phyloP scores from a whole-genome alignment of 768 basidiomycete genomes.

The Boletus patriciae region DNA sequence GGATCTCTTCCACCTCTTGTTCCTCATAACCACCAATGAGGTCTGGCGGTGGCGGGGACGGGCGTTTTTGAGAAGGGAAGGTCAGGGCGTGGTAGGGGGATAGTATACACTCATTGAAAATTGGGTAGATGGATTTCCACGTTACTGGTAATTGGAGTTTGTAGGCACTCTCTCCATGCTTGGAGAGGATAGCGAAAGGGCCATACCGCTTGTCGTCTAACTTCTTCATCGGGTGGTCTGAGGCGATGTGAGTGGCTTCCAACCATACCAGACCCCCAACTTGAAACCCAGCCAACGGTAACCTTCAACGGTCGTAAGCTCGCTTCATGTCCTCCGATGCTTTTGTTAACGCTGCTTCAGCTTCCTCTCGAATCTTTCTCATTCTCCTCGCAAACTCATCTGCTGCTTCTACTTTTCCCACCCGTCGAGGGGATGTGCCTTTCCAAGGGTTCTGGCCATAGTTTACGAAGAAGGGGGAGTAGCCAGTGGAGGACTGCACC shows the following conservation, averaged over 20 bases:
- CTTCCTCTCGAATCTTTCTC: neutral
- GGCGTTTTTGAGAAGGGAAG: neutral
- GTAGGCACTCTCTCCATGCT: constrained; percentile 22
- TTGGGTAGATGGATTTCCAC: constrained; percentile 26
- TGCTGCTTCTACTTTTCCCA: constrained; percentile 8
- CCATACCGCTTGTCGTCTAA: constrained; percentile 9
- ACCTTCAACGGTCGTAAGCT: constrained; percentile 10
- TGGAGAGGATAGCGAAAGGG: constrained; percentile 27
- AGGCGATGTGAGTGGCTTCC: constrained; percentile 25
- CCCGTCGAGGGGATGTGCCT: neutral
- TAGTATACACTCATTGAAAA: neutral
- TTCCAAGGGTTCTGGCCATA: constrained; percentile 22
- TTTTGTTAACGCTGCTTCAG: constrained; percentile 3
- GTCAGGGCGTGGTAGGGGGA: neutral
- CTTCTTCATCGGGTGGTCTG: constrained; percentile 27
- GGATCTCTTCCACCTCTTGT: constrained; percentile 18
- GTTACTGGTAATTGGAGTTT: constrained; percentile 6
- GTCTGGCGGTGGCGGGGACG: neutral
- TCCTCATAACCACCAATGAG: neutral
- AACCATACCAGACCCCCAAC: constrained; percentile 28
- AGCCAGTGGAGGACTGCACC: constrained; percentile 26
- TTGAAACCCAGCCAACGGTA: constrained; percentile 1
- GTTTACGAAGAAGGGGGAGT: constrained; percentile 23
- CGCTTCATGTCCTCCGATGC: too few relatives aligned
- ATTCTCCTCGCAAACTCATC: neutral